Percentiles rank a stretch among this genome's conserved stretches.
These are phyloP conservation scores for Chalaropsis ovoidea DNA, from an alignment of 2,329 filamentous ascomycete genomes.

Conservation along the genomic window DNA sequence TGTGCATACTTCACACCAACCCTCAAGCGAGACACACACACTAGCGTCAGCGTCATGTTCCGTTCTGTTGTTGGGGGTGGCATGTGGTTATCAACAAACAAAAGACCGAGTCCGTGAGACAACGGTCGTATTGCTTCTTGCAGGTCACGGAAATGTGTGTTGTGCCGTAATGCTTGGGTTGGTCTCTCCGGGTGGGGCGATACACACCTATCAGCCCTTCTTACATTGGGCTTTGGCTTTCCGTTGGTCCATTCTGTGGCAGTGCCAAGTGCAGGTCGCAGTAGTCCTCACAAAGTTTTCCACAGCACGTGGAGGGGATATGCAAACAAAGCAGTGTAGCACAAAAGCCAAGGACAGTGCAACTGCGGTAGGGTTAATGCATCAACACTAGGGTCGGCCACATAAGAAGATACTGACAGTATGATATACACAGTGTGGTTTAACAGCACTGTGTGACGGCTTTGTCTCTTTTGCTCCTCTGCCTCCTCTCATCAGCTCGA, in stretches of 20 bases:
- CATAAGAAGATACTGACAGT: too few relatives aligned
- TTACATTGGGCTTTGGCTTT: not conserved
- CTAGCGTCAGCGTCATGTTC: not conserved
- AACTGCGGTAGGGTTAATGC: not conserved
- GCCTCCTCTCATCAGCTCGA: not conserved
- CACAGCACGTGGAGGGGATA: not conserved
- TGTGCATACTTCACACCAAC: not conserved
- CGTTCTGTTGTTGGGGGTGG: not conserved
- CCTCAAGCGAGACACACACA: not conserved
- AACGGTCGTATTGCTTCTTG: constrained; percentile 6
- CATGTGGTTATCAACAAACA: not conserved
- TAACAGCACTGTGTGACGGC: not conserved
- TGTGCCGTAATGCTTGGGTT: not conserved
- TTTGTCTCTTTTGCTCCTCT: not conserved
- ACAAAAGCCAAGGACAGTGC: not conserved
- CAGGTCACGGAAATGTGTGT: not conserved
- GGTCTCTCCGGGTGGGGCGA: not conserved
- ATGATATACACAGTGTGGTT: not conserved
- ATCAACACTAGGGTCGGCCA: too few relatives aligned
- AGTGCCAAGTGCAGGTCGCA: not conserved
- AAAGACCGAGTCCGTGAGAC: not conserved
- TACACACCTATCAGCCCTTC: not conserved
- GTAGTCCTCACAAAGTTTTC: not conserved
- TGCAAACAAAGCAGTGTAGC: not conserved
- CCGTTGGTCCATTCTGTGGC: not conserved